phyloP scores from a whole-genome alignment of 2,329 filamentous ascomycete genomes.

The Fusarium proliferatum region DNA sequence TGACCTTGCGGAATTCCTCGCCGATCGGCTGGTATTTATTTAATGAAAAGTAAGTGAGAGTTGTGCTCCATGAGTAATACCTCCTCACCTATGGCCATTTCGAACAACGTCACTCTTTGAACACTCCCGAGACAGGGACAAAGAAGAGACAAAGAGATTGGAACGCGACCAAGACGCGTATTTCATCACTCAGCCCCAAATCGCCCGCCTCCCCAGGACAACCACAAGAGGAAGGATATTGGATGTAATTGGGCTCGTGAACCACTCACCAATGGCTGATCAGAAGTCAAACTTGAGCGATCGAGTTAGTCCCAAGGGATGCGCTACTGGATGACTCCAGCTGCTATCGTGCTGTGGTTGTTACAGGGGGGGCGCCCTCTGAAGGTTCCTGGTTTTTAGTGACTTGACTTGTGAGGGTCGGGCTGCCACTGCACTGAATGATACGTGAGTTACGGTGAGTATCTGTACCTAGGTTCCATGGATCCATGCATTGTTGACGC shows the following conservation, averaged over 20 bases:
- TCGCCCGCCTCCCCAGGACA: constrained; percentile 5
- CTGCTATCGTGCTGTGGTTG: background rate
- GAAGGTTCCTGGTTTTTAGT: background rate
- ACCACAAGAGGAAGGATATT: background rate
- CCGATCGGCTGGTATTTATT: background rate
- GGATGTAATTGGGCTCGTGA: constrained; percentile 3
- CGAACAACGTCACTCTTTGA: background rate
- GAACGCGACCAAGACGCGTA: constrained; percentile 17
- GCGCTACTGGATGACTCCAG: background rate
- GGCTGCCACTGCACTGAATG: background rate
- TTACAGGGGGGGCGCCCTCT: background rate
- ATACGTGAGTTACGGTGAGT: background rate
- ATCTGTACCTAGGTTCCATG: too few species aligned
- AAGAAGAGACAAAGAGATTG: background rate
- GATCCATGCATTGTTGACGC: background rate
- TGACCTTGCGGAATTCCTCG: constrained; percentile 1
- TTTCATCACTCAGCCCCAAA: background rate
- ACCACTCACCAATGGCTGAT: constrained; percentile 17
- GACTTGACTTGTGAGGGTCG: background rate
- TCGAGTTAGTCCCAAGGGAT: background rate
- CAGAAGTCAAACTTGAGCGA: constrained; percentile 7
- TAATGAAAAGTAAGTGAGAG: background rate
- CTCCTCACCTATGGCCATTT: background rate
- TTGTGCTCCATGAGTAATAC: background rate
- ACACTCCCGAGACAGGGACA: constrained; percentile 11